Conservation (phyloP, 2,329 filamentous ascomycete genomes). For the Didymella pomorum region DNA sequence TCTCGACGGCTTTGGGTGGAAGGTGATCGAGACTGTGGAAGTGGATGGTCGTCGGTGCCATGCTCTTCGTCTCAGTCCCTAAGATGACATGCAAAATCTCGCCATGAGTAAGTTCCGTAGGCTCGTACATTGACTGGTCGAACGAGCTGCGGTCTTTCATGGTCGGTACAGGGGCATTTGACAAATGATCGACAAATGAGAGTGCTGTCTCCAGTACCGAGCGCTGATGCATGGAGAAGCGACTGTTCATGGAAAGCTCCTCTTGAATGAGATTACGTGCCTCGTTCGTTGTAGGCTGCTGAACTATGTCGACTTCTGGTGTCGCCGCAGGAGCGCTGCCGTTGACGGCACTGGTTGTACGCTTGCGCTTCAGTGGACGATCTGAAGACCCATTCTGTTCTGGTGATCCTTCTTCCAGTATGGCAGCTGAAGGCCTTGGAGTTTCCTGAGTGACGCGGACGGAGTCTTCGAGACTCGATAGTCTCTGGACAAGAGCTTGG, state of each 20-base stretch:
- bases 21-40: constrained; percentile 42
- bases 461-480: constrained; percentile 39
- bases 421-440: constrained; percentile 4
- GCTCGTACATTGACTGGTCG: constrained; percentile 33
- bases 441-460: constrained; percentile 27
- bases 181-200: constrained; percentile 42
- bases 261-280: constrained; percentile 40
- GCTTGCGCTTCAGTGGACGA: constrained; percentile 32
- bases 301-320: constrained; percentile 29
- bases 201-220: constrained; percentile 43
- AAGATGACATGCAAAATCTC: constrained; percentile 42
- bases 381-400: constrained; percentile 21
- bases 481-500: constrained; percentile 38
- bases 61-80: constrained; percentile 30
- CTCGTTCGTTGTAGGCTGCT: constrained; percentile 34
- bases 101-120: constrained; percentile 35
- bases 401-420: constrained; percentile 6
- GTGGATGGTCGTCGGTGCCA: constrained; percentile 26
- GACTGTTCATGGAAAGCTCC: constrained; percentile 39
- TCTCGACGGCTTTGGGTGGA: constrained; percentile 40
- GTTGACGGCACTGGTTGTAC: constrained; percentile 29
- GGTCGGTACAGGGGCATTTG: constrained; percentile 31
- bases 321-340: constrained; percentile 17
- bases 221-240: constrained; percentile 38
- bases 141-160: constrained; percentile 38